A percentile compares a stretch with the other conserved stretches of the same genome.
These are phyloP conservation scores for Isabelozyma gotoi DNA, from an alignment of 805 yeast species.

Conservation along the genomic window DNA sequence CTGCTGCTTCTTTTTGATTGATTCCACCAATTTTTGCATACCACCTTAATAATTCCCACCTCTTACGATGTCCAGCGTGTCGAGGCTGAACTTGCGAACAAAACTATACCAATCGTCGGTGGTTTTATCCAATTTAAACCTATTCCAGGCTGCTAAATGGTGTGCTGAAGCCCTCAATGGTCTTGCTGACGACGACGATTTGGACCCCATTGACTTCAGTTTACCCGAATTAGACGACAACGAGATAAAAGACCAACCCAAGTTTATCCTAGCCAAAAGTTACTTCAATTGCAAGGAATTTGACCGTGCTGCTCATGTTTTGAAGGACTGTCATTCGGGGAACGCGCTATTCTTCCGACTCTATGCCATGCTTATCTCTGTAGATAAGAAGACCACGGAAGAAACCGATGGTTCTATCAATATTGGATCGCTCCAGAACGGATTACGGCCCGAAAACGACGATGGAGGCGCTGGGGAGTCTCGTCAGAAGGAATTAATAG, in stretches of 20 bases:
- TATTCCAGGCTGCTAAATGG: constrained; percentile 80
- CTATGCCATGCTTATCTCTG: constrained; percentile 70
- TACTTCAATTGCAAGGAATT: constrained; percentile 84
- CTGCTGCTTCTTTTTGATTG: no score
- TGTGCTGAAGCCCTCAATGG: constrained; percentile 77
- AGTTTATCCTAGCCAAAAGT: constrained; percentile 61
- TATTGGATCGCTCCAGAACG: constrained; percentile 20
- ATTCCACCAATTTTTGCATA: background rate
- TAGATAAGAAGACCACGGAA: constrained; percentile 75
- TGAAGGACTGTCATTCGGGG: constrained; percentile 52
- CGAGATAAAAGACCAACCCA: constrained; percentile 43
- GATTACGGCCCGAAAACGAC: constrained; percentile 23
- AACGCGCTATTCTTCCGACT: constrained; percentile 60
- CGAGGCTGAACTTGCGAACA: constrained; percentile 8
- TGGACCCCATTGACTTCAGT: constrained; percentile 9
- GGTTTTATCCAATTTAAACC: constrained; percentile 54
- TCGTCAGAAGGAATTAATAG: constrained; percentile 12
- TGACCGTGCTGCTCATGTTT: constrained; percentile 65
- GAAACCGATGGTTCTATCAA: constrained; percentile 67
- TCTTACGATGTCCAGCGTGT: background rate
- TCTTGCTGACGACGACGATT: constrained; percentile 21
- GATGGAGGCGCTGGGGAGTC: constrained; percentile 4
- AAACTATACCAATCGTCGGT: constrained; percentile 29
- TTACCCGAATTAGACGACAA: constrained; percentile 11
- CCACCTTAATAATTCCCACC: background rate